Base-by-base conservation (phyloP, 305 asterid genomes). In the Lippia alba region DNA sequence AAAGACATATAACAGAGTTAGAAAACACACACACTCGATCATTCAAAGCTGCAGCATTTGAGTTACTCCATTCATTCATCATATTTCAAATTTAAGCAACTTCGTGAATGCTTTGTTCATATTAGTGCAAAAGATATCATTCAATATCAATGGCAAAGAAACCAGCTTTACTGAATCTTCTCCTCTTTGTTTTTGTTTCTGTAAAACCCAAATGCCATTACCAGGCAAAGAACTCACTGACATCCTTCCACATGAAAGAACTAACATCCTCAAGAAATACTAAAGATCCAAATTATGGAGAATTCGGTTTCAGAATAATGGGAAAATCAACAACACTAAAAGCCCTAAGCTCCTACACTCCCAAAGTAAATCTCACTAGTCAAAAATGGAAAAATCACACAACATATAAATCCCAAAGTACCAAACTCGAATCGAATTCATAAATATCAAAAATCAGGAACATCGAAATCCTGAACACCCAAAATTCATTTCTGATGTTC, bases 361-460 rank as follows among this genome's bases (percentile, higher is more conserved):
- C n/a, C n/a, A n/a, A n/a, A n/a, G n/a, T 8, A 69, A 49, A 49
- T 48, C 73, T 16, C 64, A 40, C 33, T 18, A 39, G 15, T 45
- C 30, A 61, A 50, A 58, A 51, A 12, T 65, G 8, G 41, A 36
- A 36, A 36, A 24, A 24, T 24, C 30, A 24, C n/a, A 24, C 30
- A 24, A 24, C 30, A 36, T 36, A 0, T 3, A 36, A 36, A 36
- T 36, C 41, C 41, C 9, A 59, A 46, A 10, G 6, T 49, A 14
- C 15, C 1, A 15, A 34, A 15, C 17, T 17, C 3, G 15, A 53
- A 18, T 2, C 72, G 64, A 5, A 12, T 49, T 49, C 20, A 49
- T 5, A 16, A 49, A 17, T 57, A 61, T 41, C 61, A 30, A 55
- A 55, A 46, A 24, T 24, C 20, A 49, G 17, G 19, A 49, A 17